Evolutionary conservation across 2,329 filamentous ascomycete species (phyloP).

Genomic region (Macroventuria anomochaeta): DNA sequence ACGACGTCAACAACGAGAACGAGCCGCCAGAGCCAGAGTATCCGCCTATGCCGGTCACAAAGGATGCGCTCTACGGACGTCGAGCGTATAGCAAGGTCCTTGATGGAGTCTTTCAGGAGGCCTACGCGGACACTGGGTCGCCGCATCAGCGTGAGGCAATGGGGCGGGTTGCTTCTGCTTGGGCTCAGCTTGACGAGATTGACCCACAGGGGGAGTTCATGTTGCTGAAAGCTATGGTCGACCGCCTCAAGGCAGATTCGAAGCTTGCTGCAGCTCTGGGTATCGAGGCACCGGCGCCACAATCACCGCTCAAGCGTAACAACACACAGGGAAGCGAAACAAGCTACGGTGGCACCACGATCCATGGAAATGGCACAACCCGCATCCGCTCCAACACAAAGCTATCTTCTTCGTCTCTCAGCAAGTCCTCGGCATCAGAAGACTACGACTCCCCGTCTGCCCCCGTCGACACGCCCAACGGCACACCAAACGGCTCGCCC

Average conservation of each 20-base stretch:
- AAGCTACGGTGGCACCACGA: conserved; percentile 43
- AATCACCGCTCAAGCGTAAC: conserved; percentile 36
- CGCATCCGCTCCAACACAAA: conserved; percentile 43
- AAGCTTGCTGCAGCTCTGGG: conserved; percentile 63
- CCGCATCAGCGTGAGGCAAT: conserved; percentile 82
- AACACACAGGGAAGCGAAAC: conserved; percentile 42
- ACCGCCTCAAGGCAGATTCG: conserved; percentile 72
- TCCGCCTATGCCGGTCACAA: conserved; percentile 63
- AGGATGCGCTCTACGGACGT: conserved; percentile 83
- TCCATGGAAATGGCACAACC: conserved; percentile 43
- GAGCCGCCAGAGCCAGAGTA: conserved; percentile 57
- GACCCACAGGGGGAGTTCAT: conserved; percentile 92
- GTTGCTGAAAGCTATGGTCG: conserved; percentile 77
- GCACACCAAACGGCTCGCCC: conserved; percentile 47
- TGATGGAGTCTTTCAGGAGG: conserved; percentile 82
- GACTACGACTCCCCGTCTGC: conserved; percentile 28
- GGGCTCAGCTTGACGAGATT: conserved; percentile 80
- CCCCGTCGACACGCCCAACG: conserved; percentile 25
- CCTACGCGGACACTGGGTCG: conserved; percentile 78
- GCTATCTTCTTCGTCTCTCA: conserved; percentile 21
- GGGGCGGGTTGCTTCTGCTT: conserved; percentile 82
- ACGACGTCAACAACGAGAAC: conserved; percentile 69
- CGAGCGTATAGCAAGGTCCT: conserved; percentile 81
- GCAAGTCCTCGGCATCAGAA: conserved; percentile 27
- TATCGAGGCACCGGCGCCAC: conserved; percentile 38